Evolutionary conservation across 23 red algal species (phyloP).

Genomic region (Gracilaria domingensis): DNA sequence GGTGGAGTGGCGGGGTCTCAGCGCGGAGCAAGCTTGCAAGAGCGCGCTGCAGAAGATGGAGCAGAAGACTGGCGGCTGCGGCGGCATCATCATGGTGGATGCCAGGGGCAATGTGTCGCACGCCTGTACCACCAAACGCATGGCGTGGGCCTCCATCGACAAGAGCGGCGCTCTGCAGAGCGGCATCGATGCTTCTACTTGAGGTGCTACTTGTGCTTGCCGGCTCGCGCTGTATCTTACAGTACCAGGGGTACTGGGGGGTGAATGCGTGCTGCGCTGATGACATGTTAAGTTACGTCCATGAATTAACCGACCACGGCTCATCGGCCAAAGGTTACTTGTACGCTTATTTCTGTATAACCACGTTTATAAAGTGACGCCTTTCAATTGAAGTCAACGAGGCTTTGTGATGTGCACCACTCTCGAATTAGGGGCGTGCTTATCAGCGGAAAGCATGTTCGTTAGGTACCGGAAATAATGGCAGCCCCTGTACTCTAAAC

Average conservation of each 20-base stretch:
- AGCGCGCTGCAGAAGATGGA: conserved; percentile 76
- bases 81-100: conserved; percentile 85
- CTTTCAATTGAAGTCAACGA: conserved; percentile 9
- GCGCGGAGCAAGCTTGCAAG: conserved; percentile 35
- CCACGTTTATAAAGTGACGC: conserved; percentile 5
- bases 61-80: conserved; percentile 81
- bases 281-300: not conserved
- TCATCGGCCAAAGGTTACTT: not conserved
- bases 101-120: conserved; percentile 54
- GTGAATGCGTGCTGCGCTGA: too few relatives aligned
- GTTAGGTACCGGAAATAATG: not conserved
- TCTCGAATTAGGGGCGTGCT: conserved; percentile 21
- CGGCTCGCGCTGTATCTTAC: too few relatives aligned
- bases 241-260: too few relatives aligned
- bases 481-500: not conserved
- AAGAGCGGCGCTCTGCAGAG: conserved; percentile 56
- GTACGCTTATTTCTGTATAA: conserved; percentile 3
- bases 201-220: not conserved
- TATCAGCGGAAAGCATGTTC: not conserved
- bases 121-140: conserved; percentile 84
- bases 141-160: conserved; percentile 87
- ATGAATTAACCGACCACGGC: conserved; percentile 2
- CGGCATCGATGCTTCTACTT: conserved; percentile 69
- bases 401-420: not conserved
- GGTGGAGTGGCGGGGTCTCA: conserved; percentile 26